Base-by-base conservation (phyloP, 2,329 filamentous ascomycete genomes). In the Pochonia chlamydosporia region DNA sequence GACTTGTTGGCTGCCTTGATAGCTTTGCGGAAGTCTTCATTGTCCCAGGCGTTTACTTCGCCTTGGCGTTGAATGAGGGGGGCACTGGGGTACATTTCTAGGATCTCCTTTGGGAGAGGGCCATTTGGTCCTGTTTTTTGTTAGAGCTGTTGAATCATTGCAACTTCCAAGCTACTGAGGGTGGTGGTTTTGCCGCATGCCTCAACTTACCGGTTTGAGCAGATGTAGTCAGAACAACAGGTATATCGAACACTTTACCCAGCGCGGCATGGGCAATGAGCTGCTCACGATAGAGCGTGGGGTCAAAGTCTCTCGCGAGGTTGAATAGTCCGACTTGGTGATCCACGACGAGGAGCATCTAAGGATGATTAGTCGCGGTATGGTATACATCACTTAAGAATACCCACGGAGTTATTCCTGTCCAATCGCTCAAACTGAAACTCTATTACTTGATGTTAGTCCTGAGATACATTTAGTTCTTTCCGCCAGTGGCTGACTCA, bases 31-130 rank as follows among this genome's bases (percentile, higher is more conserved):
- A 90, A 89, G 0, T 85, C 78, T 3, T 73, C 55, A 56, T 87
- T 89, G 60, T 90, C 87, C 86, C 84, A 89, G 3, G 86, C 85
- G 59, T 89, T 78, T 57, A 90, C 84, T 59, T 90, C 82, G 33
- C 86, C 85, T 51, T 84, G 74, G 30, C 86, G 80, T 55, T 75
- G 71, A 59, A 90, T 78, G 10, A 88, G 68, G 0, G 85, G 78
- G 0, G 82, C 79, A 40, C 78, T 66, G 23, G 85, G 85, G 59
- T 87, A 82, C 77, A 83, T 45, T 28, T 45, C 33, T 3, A 45
- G 23, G n/a, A 45, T 45, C n/a, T 45, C 43, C 18, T 30, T 76
- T 9, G 84, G 81, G 1, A 89, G 68, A 1, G 77, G 80, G 2
- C 86, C 85, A 60, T 89, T 90, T 42, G 85, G 85, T 4, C 85